Evolutionary conservation across 2,329 filamentous ascomycete genomes (phyloP), one percentile per base, ranked within the genome.

Genomic region (Colletotrichum kahawae): DNA sequence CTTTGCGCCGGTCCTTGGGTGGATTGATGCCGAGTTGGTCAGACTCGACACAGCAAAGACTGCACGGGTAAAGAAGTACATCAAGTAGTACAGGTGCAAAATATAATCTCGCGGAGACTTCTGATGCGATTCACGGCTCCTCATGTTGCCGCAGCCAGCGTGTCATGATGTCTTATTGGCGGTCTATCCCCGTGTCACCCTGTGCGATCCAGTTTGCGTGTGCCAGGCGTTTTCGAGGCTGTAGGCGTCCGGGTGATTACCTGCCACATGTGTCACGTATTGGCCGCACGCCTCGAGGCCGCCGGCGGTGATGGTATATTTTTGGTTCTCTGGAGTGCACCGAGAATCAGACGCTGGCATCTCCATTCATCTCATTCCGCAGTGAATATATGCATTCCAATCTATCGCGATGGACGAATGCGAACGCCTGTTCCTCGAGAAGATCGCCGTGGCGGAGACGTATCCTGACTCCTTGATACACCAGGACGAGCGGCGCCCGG

Each of bases 21-120:
- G 76, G 75, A 60, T 77, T 3, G 48, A 66, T 14, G 24, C 21
- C 5, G 75, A 77, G 60, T 21, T 75, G 1, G 34, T 67, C 27
- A 62, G 12, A 31, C 60, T 77, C 13, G 63, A 75, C 18, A 43
- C 56, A 21, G 60, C 66, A n/a, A 75, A 72, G 72, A 64, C 57
- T 21, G 48, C 63, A 21, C 69, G 69, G 13, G 63, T 33, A 31
- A 63, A 8, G 34, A 72, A 71, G 63, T 27, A n/a, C 12, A 31
- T 72, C 18, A 60, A 33, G 14, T 51, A 34, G 21, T 31, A 66
- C 57, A 36, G 18, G 57, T 9, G 36, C 27, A 66, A 36, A 43
- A 57, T 36, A 57, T 21, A 29, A 21, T 4, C 10, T 33, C 14
- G 18, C 27, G 64, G 31, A 38, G 48, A 29, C n/a, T 51, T 48